Base-by-base conservation (phyloP, 345 rosid species). In the Syzygium oleosum region DNA sequence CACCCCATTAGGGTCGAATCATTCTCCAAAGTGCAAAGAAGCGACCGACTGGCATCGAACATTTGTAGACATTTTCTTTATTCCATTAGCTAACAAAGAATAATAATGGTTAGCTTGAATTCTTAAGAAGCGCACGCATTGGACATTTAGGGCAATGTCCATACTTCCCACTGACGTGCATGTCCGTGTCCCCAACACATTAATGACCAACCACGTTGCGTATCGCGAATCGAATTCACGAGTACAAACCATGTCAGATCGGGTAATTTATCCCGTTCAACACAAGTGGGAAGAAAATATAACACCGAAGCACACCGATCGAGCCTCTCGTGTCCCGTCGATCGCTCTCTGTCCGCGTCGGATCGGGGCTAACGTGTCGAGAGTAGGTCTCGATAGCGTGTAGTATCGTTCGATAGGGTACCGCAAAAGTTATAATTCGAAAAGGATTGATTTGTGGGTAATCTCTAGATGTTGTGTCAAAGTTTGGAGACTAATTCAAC, bases 161-260 rank as follows among this genome's bases (percentile, higher is more conserved):
- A 23, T 4, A 21, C 10, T 10, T 55, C 58, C 58, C 25, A 21
- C 58, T 55, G 21, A 55, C 25, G 58, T 43, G 46, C 46, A 43
- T 43, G 46, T 43, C 46, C 46, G 7, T 7, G 1, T 43, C 58
- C 58, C 10, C 25, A 19, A 2, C 25, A 55, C 10, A 21, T 19
- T 55, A 21, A 55, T 55, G 25, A 21, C 25, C 58, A 19, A 7
- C 25, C 58, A 55, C 21, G 11, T 21, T 3, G 23, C 13, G 49
- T 9, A 19, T 1, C 5, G 80, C 80, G 4, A 73, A 73, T 19
- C 80, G 2, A 5, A 73, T 65, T 61, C 73, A 61, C 0, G 19
- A 61, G 9, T 13, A 27, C 16, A 0, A 2, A 3, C 11, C 12
- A 59, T 7, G 12, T 59, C 65, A 0, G 0, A 25, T 59, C 2